Evolutionary conservation across 202 grass and related monocot species (phyloP), one percentile per base, ranked within the genome.

Genomic region (Schoenoplectus tabernaemontani): DNA sequence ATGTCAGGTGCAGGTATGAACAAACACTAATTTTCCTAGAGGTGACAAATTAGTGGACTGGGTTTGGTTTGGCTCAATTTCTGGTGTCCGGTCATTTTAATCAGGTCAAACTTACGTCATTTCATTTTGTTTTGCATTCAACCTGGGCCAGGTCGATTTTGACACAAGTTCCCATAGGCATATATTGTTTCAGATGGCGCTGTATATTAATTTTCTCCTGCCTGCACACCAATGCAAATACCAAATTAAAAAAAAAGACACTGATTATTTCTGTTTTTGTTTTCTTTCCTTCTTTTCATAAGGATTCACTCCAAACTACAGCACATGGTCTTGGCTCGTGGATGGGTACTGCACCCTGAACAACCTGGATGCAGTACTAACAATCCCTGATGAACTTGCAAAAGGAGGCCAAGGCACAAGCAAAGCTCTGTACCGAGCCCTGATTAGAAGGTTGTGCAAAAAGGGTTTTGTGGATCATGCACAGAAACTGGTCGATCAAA

Each of bases 361-460:
- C 43, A 87, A 83, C 5, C 67, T 78, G 61, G 91, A 87, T 75
- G 87, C 77, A 81, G 79, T 93, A 37, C 78, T 97, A 44, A 64
- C 37, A n/a, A 64, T 97, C 24, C 89, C 94, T 8, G 89, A 92
- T 75, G 91, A 97, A 54, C 86, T 97, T 74, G 57, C 62, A 46
- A 90, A 80, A 83, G 89, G 89, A 84, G 89, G 89, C 9, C 24
- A 79, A 87, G 81, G 64, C 44, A 84, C 79, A 63, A 86, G 91
- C 82, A 93, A 90, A 75, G 80, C 94, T 16, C 60, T 92, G 3
- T 97, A 90, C 54, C 89, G 94, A 83, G 87, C 91, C 67, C 59
- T 97, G 5, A 84, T 97, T 83, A 86, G 91, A 88, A 93, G 89
- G 74, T 58, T 97, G 64, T 97, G 94, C 81, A 97, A 83, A 62